phyloP scores from a whole-genome alignment of 495 filamentous ascomycete genomes.

The Neurospora tetraspora region DNA sequence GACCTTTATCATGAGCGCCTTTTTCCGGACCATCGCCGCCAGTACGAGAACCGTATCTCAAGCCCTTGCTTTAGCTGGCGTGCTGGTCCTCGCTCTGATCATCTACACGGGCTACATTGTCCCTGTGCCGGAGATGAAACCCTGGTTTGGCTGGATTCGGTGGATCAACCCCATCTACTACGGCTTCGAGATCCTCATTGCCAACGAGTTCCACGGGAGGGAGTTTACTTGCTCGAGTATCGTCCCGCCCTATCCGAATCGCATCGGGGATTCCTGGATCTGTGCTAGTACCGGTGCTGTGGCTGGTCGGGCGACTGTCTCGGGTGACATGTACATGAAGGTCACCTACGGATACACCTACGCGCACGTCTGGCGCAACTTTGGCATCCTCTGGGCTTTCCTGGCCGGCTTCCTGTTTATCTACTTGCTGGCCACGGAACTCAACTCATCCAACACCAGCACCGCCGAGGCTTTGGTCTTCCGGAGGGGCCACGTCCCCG shows the following conservation, averaged over 20 bases:
- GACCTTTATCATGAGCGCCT: constrained; percentile 45
- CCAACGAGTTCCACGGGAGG: constrained; percentile 60
- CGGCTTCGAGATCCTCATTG: constrained; percentile 59
- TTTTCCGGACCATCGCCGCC: constrained; percentile 62
- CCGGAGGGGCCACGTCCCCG: constrained; percentile 17
- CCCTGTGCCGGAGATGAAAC: constrained; percentile 60
- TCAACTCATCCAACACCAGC: constrained; percentile 32
- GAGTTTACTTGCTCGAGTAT: constrained; percentile 28
- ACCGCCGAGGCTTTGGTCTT: constrained; percentile 24
- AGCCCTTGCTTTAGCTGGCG: constrained; percentile 59
- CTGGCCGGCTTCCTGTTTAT: constrained; percentile 58
- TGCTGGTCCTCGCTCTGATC: constrained; percentile 59
- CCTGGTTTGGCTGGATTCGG: constrained; percentile 73
- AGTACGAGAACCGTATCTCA: constrained; percentile 59
- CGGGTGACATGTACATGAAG: constrained; percentile 52
- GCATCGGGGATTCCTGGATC: constrained; percentile 38
- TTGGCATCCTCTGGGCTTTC: constrained; percentile 63
- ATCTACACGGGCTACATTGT: constrained; percentile 81
- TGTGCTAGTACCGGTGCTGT: constrained; percentile 40
- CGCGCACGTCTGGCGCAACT: constrained; percentile 67
- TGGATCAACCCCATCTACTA: constrained; percentile 79
- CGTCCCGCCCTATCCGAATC: constrained; percentile 32
- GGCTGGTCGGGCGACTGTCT: constrained; percentile 40
- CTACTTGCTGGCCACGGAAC: constrained; percentile 48
- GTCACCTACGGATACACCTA: constrained; percentile 49